Base-by-base conservation (phyloP, 192 early-diverging fungal genomes). In the Backusella parvicylindrica region DNA sequence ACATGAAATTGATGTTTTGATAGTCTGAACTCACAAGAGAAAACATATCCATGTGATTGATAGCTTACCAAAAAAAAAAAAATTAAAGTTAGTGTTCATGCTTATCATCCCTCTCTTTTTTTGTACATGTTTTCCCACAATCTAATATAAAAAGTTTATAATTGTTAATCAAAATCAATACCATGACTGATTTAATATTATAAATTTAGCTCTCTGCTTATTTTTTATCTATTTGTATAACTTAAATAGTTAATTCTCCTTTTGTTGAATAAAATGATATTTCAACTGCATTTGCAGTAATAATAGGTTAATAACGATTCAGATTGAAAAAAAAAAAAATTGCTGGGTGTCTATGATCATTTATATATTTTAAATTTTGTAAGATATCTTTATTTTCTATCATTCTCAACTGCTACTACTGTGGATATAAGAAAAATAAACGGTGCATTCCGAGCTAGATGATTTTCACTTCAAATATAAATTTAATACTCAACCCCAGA, bases 1-100 rank as follows among this genome's bases (percentile, higher is more conserved):
- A 13, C 53, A 60, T 60, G 53, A 60, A 56, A 60, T n/a, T 60
- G 53, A 60, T 60, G 53, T 60, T 60, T 60, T 60, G 53, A 60
- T 28, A 60, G 8, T 3, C 53, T 60, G 53, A 47, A 60, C 53
- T 60, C 53, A 60, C 26, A 28, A 60, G 53, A 28, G 21, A 56
- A 18, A 26, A 12, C 12, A 60, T 12, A n/a, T 26, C 53, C 53
- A 60, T 60, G 53, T 60, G 53, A 60, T 28, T 60, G 21, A 23
- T 11, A 28, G 21, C 6, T 60, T 28, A 60, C 43, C 23, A 60
- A 28, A n/a, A n/a, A n/a, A n/a, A n/a, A n/a, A n/a, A n/a, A n/a
- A 60, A 28, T 60, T 12, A 60, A 26, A 21, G 50, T 53, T 53
- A 8, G 50, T 53, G 50, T 53, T 9, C 21, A 53, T 53, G 21